These are phyloP conservation scores for Xylaria sp. DNA, from an alignment of 2,329 filamentous ascomycete genomes.

Conservation along the genomic window DNA sequence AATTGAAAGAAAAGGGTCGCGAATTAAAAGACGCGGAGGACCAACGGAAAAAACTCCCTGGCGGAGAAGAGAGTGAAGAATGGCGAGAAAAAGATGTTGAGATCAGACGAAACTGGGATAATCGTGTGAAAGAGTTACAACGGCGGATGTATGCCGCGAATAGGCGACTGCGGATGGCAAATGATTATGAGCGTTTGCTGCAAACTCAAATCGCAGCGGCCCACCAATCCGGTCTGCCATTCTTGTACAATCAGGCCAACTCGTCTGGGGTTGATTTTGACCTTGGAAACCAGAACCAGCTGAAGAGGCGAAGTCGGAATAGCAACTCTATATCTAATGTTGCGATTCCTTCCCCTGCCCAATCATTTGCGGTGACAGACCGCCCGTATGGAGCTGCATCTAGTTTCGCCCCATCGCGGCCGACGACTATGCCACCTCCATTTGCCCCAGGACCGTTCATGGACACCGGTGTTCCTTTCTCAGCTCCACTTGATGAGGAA, in stretches of 20 bases:
- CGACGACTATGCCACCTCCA: slow-evolving; percentile 56
- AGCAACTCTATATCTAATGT: slow-evolving; percentile 60
- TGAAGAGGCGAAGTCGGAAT: slow-evolving; percentile 61
- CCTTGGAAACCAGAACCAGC: slow-evolving; percentile 53
- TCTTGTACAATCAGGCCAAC: slow-evolving; percentile 59
- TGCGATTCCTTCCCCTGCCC: slow-evolving; percentile 56
- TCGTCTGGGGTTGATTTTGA: slow-evolving; percentile 62
- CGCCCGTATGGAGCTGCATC: slow-evolving; percentile 43
- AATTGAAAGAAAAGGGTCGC: slow-evolving; percentile 76
- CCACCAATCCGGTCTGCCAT: slow-evolving; percentile 57
- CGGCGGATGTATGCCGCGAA: slow-evolving; percentile 60
- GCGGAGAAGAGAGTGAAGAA: slow-evolving; percentile 69
- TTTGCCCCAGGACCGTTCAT: slow-evolving; percentile 67
- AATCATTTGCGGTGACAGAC: slow-evolving; percentile 54
- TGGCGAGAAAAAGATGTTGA: slow-evolving; percentile 63
- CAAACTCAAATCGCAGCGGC: slow-evolving; percentile 58
- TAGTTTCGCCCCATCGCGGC: slow-evolving; percentile 51
- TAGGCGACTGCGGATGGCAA: slow-evolving; percentile 59
- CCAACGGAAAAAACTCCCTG: slow-evolving; percentile 71
- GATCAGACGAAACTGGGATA: slow-evolving; percentile 67
- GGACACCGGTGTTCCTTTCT: slow-evolving; percentile 58
- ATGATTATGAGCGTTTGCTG: slow-evolving; percentile 60
- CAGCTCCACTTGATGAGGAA: slow-evolving; percentile 66
- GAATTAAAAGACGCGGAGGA: slow-evolving; percentile 80
- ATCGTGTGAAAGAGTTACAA: slow-evolving; percentile 65